Evolutionary conservation across 805 yeast species (phyloP).

Genomic region (Lipomyces orientalis): DNA sequence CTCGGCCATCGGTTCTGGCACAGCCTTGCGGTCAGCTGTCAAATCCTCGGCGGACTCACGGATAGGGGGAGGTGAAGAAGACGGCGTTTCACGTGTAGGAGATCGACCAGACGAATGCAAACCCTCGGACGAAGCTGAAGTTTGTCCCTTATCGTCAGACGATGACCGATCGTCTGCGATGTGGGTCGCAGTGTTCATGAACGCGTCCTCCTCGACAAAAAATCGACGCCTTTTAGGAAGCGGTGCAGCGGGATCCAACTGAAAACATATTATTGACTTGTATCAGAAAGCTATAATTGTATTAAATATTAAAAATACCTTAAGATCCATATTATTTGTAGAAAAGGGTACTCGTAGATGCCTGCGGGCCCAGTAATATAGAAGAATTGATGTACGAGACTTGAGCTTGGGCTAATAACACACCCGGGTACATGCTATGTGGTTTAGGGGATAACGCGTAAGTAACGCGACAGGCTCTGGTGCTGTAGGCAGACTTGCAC

Average conservation of each 20-base stretch:
- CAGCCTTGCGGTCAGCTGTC: background rate
- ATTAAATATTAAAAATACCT: background rate
- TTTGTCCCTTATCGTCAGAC: background rate
- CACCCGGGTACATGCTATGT: background rate
- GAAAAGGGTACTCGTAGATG: constrained; percentile 67
- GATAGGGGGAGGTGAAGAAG: constrained; percentile 25
- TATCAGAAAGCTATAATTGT: background rate
- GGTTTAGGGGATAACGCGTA: background rate
- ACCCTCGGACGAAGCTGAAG: background rate
- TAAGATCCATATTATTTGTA: background rate
- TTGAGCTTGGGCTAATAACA: too few relatives aligned
- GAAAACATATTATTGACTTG: background rate
- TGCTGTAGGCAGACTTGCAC: background rate
- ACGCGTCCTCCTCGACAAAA: constrained; percentile 21
- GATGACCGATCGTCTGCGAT: background rate
- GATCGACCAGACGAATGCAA: background rate
- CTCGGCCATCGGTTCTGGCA: background rate
- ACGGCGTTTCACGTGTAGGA: constrained; percentile 26
- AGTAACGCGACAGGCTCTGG: background rate
- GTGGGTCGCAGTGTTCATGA: constrained; percentile 3
- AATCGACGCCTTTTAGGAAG: constrained; percentile 23
- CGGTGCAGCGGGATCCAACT: background rate
- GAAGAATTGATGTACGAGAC: constrained; percentile 37
- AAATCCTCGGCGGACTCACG: background rate
- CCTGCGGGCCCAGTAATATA: constrained; percentile 78